A percentile compares a stretch with the other conserved stretches of the same genome.
Evolutionary conservation across 1,139 yeast genomes (phyloP).

Genomic region (Suhomyces choctaworum): DNA sequence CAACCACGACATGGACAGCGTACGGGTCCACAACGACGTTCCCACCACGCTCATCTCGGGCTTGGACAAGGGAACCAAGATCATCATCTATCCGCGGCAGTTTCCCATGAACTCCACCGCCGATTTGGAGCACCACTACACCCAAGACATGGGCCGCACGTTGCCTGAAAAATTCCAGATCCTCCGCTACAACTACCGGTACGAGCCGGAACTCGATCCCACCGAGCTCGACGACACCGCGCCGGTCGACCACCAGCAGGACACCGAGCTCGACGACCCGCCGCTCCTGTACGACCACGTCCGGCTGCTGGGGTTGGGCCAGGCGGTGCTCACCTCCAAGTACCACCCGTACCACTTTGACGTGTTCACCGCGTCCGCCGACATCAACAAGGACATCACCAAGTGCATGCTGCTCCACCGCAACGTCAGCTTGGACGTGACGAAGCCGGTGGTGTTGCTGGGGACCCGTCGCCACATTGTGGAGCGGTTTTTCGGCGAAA

Average conservation of each 20-base stretch:
- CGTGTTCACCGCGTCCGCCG: conserved; percentile 9
- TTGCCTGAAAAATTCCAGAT: conserved; percentile 3
- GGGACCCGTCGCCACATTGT: conserved; percentile 11
- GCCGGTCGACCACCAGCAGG: conserved; percentile 2
- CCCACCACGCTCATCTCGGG: conserved; percentile 3
- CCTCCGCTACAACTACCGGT: conserved; percentile 6
- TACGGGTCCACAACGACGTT: conserved; percentile 1
- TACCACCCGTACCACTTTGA: conserved; percentile 9
- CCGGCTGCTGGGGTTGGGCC: conserved; percentile 2
- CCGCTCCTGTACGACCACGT: background rate
- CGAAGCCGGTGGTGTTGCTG: conserved; percentile 9
- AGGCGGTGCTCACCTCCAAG: background rate
- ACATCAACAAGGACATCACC: conserved; percentile 8
- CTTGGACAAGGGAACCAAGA: conserved; percentile 5
- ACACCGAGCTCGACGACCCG: conserved; percentile 2
- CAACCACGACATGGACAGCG: conserved; percentile 7
- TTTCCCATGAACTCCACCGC: conserved; percentile 4
- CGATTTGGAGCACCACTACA: conserved; percentile 5
- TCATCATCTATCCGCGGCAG: conserved; percentile 9
- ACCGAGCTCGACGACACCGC: conserved; percentile 5
- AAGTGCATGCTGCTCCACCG: conserved; percentile 10
- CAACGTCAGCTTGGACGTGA: conserved; percentile 8
- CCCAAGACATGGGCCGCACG: conserved; percentile 2
- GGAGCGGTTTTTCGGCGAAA: conserved; percentile 8
- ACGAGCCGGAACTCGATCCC: conserved; percentile 3